Evolutionary conservation across 2,329 filamentous ascomycete genomes (phyloP).

Genomic region (Aspergillus floridensis): DNA sequence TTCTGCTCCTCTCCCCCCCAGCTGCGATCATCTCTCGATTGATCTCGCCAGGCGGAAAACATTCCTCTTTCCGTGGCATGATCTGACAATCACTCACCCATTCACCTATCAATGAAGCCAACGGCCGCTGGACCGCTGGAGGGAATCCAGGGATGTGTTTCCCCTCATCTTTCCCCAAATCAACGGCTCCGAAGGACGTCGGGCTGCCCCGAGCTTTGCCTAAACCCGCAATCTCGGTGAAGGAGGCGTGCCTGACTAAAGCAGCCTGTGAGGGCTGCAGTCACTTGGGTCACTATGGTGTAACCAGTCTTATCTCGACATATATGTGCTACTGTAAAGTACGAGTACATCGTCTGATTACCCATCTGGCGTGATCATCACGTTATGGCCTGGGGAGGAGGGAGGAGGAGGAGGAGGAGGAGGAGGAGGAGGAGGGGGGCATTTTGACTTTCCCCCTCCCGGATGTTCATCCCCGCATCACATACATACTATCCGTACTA

Average conservation of each 20-base stretch:
- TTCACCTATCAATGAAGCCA: background rate
- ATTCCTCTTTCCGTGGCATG: background rate
- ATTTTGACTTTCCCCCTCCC: too few species aligned
- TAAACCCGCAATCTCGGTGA: slow-evolving; percentile 27
- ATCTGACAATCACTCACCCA: background rate
- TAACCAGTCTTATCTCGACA: background rate
- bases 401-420: too few species aligned
- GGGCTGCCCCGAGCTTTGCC: slow-evolving; percentile 23
- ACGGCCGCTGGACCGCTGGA: too few species aligned
- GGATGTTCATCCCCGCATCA: slow-evolving; percentile 5
- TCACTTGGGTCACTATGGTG: background rate
- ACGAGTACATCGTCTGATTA: background rate
- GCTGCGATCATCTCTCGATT: background rate
- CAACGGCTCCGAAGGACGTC: slow-evolving; percentile 2
- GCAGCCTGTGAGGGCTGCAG: background rate
- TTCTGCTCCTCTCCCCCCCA: too few species aligned
- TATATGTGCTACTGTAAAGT: too few species aligned
- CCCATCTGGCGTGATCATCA: background rate
- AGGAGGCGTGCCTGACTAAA: slow-evolving; percentile 7
- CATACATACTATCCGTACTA: background rate
- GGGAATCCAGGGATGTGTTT: background rate
- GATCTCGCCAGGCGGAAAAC: background rate
- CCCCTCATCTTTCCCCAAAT: slow-evolving; percentile 5
- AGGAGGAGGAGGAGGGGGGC: too few species aligned
- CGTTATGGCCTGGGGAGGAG: too few species aligned